phyloP scores from a whole-genome alignment of 2,329 filamentous ascomycete species.

The Lasiodiplodia gonubiensis region DNA sequence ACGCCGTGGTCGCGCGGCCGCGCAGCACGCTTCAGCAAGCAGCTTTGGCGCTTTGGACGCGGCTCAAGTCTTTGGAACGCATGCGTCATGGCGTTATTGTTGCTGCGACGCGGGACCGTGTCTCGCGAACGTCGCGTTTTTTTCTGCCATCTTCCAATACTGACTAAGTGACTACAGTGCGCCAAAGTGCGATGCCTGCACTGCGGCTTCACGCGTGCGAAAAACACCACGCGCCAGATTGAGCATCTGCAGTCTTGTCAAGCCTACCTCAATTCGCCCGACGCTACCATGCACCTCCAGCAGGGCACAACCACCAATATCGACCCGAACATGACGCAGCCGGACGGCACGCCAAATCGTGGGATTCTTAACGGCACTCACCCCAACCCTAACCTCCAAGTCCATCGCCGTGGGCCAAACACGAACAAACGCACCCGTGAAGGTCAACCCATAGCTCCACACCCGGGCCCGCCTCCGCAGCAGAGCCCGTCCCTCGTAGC shows the following conservation, averaged over 20 bases:
- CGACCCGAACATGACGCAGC: constrained; percentile 27
- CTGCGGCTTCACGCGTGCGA: constrained; percentile 57
- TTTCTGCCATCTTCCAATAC: neutral
- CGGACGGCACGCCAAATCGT: constrained; percentile 29
- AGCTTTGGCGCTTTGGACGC: neutral
- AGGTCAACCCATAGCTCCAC: constrained; percentile 44
- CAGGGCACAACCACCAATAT: constrained; percentile 6
- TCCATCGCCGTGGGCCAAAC: constrained; percentile 52
- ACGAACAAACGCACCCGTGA: constrained; percentile 46
- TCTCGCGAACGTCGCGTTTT: neutral
- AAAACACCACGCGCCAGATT: constrained; percentile 58
- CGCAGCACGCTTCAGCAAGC: neutral
- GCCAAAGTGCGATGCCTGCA: constrained; percentile 56
- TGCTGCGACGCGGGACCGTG: neutral
- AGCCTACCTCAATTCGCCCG: constrained; percentile 51
- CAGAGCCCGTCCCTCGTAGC: constrained; percentile 59
- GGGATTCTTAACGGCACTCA: constrained; percentile 53
- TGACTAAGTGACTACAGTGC: constrained; percentile 41
- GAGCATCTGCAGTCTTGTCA: constrained; percentile 56
- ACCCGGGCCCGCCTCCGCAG: constrained; percentile 34
- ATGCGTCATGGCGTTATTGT: neutral
- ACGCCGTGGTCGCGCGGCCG: neutral
- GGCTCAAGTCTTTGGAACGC: neutral
- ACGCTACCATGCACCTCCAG: constrained; percentile 47
- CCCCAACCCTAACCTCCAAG: constrained; percentile 56